phyloP scores from a whole-genome alignment of 768 basidiomycete genomes.

The Termitomyces sp. region DNA sequence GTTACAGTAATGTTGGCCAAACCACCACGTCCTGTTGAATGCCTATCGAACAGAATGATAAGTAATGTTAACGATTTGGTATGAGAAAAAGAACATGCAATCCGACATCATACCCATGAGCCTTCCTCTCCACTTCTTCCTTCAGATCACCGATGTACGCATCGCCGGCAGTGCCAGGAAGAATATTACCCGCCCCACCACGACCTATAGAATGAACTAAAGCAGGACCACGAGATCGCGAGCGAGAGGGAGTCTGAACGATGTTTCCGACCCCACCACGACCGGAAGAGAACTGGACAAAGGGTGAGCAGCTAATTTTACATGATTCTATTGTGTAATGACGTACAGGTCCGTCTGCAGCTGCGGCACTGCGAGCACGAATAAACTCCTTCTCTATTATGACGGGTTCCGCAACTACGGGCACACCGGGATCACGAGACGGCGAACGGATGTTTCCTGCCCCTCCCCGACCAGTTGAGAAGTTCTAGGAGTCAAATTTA shows the following conservation, averaged over 20 bases:
- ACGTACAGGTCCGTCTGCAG: conserved; percentile 34
- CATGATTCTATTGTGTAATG: not conserved
- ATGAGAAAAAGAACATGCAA: not conserved
- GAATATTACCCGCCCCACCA: conserved; percentile 62
- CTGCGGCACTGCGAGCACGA: conserved; percentile 26
- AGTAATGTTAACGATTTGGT: too few relatives aligned
- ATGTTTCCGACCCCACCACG: conserved; percentile 70
- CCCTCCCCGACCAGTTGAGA: conserved; percentile 75
- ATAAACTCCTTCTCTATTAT: conserved; percentile 36
- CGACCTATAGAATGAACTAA: conserved; percentile 52
- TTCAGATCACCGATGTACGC: not conserved
- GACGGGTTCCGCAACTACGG: conserved; percentile 23
- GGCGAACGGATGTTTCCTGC: conserved; percentile 83
- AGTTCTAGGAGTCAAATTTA: conserved; percentile 24
- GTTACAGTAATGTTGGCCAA: conserved; percentile 49
- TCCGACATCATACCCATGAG: not conserved
- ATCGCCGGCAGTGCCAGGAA: not conserved
- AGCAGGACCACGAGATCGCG: conserved; percentile 43
- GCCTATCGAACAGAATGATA: conserved; percentile 32
- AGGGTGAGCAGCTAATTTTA: not conserved
- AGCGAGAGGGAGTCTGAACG: conserved; percentile 30
- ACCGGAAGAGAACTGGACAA: conserved; percentile 50
- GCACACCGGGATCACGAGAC: conserved; percentile 45
- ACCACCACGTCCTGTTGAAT: conserved; percentile 72
- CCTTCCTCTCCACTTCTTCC: conserved; percentile 1